A percentile compares a stretch with the other conserved stretches of the same genome.
phyloP scores from a whole-genome alignment of 2,329 filamentous ascomycete species.

The Cladosporium sp. region DNA sequence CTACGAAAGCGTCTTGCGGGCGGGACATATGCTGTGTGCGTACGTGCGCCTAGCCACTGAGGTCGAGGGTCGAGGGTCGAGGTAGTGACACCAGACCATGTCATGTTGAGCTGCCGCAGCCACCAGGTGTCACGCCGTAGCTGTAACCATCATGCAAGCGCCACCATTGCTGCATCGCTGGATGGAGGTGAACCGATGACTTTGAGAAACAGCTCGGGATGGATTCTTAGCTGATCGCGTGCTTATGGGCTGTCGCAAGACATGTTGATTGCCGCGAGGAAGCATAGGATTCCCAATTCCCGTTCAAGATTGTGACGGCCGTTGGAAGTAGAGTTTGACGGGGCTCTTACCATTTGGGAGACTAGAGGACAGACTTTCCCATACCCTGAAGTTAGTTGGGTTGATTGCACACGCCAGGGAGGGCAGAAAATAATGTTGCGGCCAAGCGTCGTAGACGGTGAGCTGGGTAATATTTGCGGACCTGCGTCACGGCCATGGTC shows the following conservation, averaged over 20 bases:
- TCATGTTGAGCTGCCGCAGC: neutral
- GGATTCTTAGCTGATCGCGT: neutral
- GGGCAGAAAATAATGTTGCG: neutral
- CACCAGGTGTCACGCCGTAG: conserved; percentile 3
- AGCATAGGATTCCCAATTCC: neutral
- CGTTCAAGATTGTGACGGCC: neutral
- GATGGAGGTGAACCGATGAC: neutral
- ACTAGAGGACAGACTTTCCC: neutral
- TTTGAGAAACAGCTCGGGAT: conserved; percentile 4
- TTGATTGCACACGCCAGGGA: neutral
- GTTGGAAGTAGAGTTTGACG: conserved; percentile 3
- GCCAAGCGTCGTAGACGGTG: neutral
- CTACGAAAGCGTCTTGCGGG: neutral
- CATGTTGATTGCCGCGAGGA: neutral
- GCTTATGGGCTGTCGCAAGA: neutral
- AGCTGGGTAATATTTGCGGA: no score
- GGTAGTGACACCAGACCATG: neutral
- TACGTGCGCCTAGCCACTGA: neutral
- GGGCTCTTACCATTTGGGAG: neutral
- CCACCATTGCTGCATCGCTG: neutral
- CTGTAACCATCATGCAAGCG: neutral
- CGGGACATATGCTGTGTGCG: neutral
- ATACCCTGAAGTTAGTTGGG: neutral
- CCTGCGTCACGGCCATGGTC: neutral
- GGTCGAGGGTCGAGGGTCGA: no score